Base-by-base conservation (phyloP, 1,284 basidiomycete genomes). In the Trichosporon coremiiforme region DNA sequence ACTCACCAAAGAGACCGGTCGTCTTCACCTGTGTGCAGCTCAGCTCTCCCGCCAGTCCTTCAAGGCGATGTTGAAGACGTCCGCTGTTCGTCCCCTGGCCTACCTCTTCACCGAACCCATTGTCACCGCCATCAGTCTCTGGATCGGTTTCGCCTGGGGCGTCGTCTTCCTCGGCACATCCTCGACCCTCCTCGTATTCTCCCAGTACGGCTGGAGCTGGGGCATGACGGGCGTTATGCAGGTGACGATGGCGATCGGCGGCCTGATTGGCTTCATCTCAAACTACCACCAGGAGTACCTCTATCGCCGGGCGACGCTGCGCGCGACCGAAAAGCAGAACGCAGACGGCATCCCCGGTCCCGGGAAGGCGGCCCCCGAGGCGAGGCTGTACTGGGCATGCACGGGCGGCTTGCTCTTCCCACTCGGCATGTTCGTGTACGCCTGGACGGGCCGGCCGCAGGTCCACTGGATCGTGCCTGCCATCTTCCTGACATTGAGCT, bases 261-360 rank as follows among this genome's bases (percentile, higher is more conserved):
- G 90, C 2, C 86, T 88, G 74, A 70, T 93, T 45, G 93, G 91
- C 0, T 90, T 91, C 60, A 75, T 91, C 35, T 89, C 90, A 50
- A 91, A 94, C 81, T 82, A 68, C 73, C 82, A 79, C 69, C 81
- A 83, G 74, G 79, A 82, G 71, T 63, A 72, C 55, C 75, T 82
- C 17, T 82, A 81, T 70, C 71, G 65, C 17, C 70, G 71, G 4
- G 75, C 80, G 1, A 72, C 77, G 6, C 13, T 15, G 6, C 72
- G 72, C 22, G 69, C 71, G 22, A 73, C 79, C 0, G 76, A 78
- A 0, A 31, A 33, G 29, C 13, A n/a, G 57, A 62, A 62, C 57
- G 57, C 29, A 2, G 57, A 62, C 57, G 57, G 57, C 17, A 62
- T 62, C 31, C 57, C 57, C 4, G 57, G 57, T 17, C 29, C 57